These are phyloP conservation scores for Leccinum disarticulatum DNA, from an alignment of 768 basidiomycete genomes.

Conservation along the genomic window DNA sequence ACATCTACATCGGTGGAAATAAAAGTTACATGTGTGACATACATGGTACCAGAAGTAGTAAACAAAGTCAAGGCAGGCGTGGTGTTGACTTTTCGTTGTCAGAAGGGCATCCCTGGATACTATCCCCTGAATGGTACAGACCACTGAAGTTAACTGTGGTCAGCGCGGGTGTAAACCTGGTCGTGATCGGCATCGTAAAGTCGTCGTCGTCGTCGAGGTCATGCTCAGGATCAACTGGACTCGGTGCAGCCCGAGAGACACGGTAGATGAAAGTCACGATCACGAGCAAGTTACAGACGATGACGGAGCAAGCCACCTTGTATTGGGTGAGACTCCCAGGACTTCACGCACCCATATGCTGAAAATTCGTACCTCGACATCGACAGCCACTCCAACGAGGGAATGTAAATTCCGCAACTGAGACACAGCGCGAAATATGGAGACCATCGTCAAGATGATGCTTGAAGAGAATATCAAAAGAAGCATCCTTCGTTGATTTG, in stretches of 20 bases:
- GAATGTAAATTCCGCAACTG: slow-evolving; percentile 10
- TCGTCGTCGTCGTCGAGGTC: slow-evolving; percentile 8
- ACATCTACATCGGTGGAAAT: neutral
- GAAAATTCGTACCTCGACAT: slow-evolving; percentile 15
- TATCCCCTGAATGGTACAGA: neutral
- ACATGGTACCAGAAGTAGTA: neutral
- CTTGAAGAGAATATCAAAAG: slow-evolving; percentile 12
- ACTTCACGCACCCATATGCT: neutral
- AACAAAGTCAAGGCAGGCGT: neutral
- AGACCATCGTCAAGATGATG: slow-evolving; percentile 11
- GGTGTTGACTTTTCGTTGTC: neutral
- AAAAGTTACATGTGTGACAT: neutral
- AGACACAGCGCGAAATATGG: slow-evolving; percentile 15
- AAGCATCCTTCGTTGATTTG: slow-evolving; percentile 16
- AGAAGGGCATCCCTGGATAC: neutral
- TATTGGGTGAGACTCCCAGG: neutral
- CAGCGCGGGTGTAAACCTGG: slow-evolving; percentile 3
- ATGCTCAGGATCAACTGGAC: neutral
- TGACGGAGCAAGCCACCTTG: slow-evolving; percentile 16
- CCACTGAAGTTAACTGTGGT: slow-evolving; percentile 16
- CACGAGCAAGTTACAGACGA: slow-evolving; percentile 25
- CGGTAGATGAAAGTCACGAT: slow-evolving; percentile 20
- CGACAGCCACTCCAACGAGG: slow-evolving; percentile 10
- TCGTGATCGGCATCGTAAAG: slow-evolving; percentile 4
- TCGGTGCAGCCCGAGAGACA: neutral